Conservation (phyloP, 352 stramenopile species). For the Globisporangium iwayamae region DNA sequence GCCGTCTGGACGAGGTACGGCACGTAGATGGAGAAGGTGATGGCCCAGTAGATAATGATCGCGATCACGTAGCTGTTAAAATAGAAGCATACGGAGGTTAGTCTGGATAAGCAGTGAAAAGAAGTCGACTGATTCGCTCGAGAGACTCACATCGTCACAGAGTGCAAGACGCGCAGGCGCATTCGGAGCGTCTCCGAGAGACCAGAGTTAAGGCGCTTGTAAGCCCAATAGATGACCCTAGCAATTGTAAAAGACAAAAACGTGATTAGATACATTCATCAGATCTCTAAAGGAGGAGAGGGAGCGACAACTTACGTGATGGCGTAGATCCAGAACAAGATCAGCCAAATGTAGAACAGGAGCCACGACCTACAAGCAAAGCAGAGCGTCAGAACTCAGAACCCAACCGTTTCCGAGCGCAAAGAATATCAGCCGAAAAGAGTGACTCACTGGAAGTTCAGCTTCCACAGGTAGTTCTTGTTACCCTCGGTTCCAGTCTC, state of each 20-base stretch:
- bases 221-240: slow-evolving; percentile 84
- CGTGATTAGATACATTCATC: slow-evolving; percentile 7
- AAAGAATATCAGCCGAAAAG: background rate
- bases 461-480: slow-evolving; percentile 72
- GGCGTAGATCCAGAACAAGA: slow-evolving; percentile 83
- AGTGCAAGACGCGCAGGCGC: slow-evolving; percentile 82
- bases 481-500: slow-evolving; percentile 15
- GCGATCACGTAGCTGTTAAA: slow-evolving; percentile 75
- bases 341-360: slow-evolving; percentile 86
- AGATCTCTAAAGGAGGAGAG: background rate
- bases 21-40: slow-evolving; percentile 85
- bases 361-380: slow-evolving; percentile 57
- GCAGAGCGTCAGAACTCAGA: slow-evolving; percentile 5
- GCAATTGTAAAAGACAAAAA: background rate
- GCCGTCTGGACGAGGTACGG: slow-evolving; percentile 72
- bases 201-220: slow-evolving; percentile 72
- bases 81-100: background rate
- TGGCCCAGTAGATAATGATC: slow-evolving; percentile 89
- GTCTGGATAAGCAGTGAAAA: background rate
- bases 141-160: slow-evolving; percentile 76
- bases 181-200: slow-evolving; percentile 83
- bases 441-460: slow-evolving; percentile 76
- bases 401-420: background rate
- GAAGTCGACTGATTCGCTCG: background rate
- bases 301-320: slow-evolving; percentile 44